Evolutionary conservation across 371 early-diverging fungal genomes (phyloP).

Genomic region (Lichtheimia hyalospora): DNA sequence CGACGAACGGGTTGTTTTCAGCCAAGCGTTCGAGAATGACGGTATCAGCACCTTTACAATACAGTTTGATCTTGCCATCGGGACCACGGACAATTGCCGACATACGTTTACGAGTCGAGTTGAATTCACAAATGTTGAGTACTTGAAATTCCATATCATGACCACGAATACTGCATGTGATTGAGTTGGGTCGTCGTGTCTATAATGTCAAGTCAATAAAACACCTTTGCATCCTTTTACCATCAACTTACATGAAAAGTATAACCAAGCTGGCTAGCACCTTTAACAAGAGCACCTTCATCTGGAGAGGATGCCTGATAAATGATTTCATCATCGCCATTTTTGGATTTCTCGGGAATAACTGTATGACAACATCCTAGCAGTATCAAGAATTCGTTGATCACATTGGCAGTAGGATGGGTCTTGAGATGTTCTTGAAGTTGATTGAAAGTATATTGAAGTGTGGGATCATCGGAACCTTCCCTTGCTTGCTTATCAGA

Average conservation of each 20-base stretch:
- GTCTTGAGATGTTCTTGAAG: conserved; percentile 62
- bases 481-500: conserved; percentile 75
- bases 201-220: conserved; percentile 19
- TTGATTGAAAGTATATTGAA: conserved; percentile 69
- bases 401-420: conserved; percentile 62
- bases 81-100: conserved; percentile 90
- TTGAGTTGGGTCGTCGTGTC: conserved; percentile 88
- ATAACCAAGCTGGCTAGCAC: conserved; percentile 68
- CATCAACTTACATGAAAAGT: conserved; percentile 49
- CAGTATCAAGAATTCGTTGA: conserved; percentile 79
- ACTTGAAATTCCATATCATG: conserved; percentile 79
- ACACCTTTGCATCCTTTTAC: not conserved
- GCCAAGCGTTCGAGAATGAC: conserved; percentile 94
- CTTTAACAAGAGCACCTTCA: conserved; percentile 88
- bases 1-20: conserved; percentile 77
- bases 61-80: conserved; percentile 88
- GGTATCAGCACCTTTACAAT: conserved; percentile 98
- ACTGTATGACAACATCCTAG: conserved; percentile 96
- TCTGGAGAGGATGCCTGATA: conserved; percentile 93
- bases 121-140: conserved; percentile 95
- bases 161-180: conserved; percentile 70
- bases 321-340: conserved; percentile 66
- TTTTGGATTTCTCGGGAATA: conserved; percentile 79
- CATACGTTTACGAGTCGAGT: conserved; percentile 97
- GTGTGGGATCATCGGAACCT: conserved; percentile 58